Evolutionary conservation across 495 filamentous ascomycete genomes (phyloP).

Genomic region (Hypoxylon crocopeplum): DNA sequence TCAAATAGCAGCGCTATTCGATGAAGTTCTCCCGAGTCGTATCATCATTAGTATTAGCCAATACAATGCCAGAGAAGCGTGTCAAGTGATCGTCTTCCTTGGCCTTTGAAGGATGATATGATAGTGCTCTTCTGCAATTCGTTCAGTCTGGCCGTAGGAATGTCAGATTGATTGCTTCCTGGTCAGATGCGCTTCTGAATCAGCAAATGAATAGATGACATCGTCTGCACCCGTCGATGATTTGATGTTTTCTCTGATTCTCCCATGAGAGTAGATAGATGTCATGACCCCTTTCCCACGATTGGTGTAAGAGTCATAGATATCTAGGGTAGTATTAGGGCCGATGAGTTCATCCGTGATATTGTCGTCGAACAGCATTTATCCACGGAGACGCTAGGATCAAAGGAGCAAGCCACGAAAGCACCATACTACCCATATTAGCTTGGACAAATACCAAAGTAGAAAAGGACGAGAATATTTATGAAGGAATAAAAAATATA

Average conservation of each 20-base stretch:
- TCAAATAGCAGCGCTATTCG: too few relatives aligned
- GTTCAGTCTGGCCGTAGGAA: not conserved
- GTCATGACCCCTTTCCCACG: too few relatives aligned
- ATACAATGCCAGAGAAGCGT: not conserved
- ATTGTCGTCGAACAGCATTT: too few relatives aligned
- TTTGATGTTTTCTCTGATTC: not conserved
- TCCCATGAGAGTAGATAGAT: too few relatives aligned
- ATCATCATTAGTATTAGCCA: not conserved
- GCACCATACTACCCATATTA: conserved; percentile 8
- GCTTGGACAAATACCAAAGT: conserved; percentile 15
- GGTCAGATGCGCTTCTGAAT: not conserved
- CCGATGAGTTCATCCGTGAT: too few relatives aligned
- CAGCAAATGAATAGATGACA: not conserved
- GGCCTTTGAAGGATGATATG: not conserved
- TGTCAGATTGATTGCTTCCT: not conserved
- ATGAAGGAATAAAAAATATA: too few relatives aligned
- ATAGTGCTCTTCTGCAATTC: conserved; percentile 7
- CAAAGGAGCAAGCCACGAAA: conserved; percentile 10
- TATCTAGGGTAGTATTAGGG: too few relatives aligned
- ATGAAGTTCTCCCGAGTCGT: too few relatives aligned
- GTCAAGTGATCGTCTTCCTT: not conserved
- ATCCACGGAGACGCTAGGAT: conserved; percentile 8
- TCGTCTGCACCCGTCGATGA: not conserved
- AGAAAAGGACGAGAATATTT: too few relatives aligned
- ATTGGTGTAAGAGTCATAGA: not conserved